phyloP scores from a whole-genome alignment of 805 yeast species.

The Nakazawaea wyomingensis region DNA sequence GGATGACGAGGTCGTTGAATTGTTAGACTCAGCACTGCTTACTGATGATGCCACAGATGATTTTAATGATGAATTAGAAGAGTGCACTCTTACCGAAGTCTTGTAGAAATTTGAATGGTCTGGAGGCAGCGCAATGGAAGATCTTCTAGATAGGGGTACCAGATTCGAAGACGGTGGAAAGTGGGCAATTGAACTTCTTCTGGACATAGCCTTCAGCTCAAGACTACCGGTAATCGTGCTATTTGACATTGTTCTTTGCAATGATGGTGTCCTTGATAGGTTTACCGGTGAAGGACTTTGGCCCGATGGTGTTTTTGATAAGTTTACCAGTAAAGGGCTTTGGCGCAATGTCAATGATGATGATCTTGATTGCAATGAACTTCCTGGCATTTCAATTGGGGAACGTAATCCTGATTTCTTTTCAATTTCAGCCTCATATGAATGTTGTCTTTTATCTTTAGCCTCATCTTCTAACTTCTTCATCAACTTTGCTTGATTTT shows the following conservation, averaged over 20 bases:
- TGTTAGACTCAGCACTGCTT: neutral
- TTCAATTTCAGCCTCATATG: conserved; percentile 15
- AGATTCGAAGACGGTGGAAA: too few species aligned
- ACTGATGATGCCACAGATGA: conserved; percentile 3
- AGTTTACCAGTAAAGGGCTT: neutral
- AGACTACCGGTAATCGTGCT: neutral
- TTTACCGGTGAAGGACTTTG: neutral
- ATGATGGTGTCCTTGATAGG: conserved; percentile 2
- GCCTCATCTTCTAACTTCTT: conserved; percentile 20
- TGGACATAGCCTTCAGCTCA: neutral
- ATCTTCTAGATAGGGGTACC: neutral
- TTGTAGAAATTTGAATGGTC: neutral
- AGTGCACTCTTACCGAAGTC: neutral
- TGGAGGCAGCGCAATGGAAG: neutral
- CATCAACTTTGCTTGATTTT: conserved; percentile 21
- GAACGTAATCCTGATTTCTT: neutral
- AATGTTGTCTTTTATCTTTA: conserved; percentile 22
- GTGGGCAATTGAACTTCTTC: neutral
- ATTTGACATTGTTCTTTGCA: neutral
- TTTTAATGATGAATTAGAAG: conserved; percentile 2
- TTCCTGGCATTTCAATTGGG: conserved; percentile 15
- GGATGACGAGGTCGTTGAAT: neutral
- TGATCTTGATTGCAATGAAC: conserved; percentile 16
- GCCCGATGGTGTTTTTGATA: conserved; percentile 2
- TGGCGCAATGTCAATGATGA: conserved; percentile 9